Conservation (phyloP, 345 rosid species). For the Aethionema arabicum region DNA sequence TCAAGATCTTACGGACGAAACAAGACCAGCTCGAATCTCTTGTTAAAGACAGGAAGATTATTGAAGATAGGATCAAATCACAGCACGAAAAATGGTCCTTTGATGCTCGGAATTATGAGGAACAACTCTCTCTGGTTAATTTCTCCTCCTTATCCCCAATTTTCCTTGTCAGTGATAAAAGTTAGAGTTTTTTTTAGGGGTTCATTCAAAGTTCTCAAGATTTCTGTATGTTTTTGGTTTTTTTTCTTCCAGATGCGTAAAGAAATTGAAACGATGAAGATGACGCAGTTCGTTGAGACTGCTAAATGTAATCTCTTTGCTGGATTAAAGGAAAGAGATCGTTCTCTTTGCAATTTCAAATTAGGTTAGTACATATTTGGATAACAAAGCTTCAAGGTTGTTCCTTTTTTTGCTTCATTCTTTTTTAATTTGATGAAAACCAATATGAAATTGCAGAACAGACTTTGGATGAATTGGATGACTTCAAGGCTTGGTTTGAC, state of each 20-base stretch:
- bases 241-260: conserved; percentile 42
- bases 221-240: background rate
- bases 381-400: background rate
- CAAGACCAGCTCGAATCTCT: conserved; percentile 66
- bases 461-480: conserved; percentile 59
- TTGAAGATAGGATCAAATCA: conserved; percentile 52
- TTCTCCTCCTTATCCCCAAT: conserved; percentile 1
- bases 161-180: conserved; percentile 4
- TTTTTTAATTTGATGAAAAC: conserved; percentile 8
- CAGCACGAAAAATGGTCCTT: conserved; percentile 48
- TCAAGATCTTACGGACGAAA: conserved; percentile 52
- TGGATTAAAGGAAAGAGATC: conserved; percentile 58
- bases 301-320: conserved; percentile 54
- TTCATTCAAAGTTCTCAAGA: background rate
- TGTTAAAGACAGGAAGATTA: conserved; percentile 52
- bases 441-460: conserved; percentile 48
- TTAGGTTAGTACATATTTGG: conserved; percentile 43
- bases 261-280: conserved; percentile 44
- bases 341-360: conserved; percentile 48
- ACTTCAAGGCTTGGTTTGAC: conserved; percentile 61
- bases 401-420: conserved; percentile 23
- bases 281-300: conserved; percentile 45
- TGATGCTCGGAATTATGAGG: conserved; percentile 49
- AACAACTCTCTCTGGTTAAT: conserved; percentile 52
- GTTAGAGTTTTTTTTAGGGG: conserved; percentile 42